Percentiles rank a stretch among this genome's conserved stretches.
phyloP scores from a whole-genome alignment of 139 green algal species.

The Trebouxia sp. region DNA sequence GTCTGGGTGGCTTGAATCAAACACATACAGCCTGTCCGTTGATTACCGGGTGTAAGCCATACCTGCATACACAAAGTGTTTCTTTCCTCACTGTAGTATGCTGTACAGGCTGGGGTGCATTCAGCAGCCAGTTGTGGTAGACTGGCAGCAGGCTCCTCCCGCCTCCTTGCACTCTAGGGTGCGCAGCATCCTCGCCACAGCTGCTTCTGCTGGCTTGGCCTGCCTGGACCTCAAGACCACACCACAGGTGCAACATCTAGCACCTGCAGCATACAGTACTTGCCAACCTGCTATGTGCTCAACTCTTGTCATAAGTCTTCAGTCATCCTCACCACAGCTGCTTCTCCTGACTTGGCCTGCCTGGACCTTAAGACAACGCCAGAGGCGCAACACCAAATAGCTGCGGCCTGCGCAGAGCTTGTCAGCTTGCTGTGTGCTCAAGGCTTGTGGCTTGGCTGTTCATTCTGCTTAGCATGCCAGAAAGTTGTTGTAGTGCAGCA shows the following conservation, averaged over 20 bases:
- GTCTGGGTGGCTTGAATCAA: no score
- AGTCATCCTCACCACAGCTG: conserved; percentile 6
- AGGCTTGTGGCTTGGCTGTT: no score
- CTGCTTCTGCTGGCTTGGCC: neutral
- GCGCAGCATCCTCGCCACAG: conserved; percentile 2
- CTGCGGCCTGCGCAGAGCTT: neutral
- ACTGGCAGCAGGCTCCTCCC: conserved; percentile 17
- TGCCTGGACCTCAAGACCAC: neutral
- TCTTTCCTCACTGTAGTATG: no score
- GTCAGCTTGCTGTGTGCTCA: no score
- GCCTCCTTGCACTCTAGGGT: neutral
- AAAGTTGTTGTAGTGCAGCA: no score
- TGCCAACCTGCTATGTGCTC: neutral
- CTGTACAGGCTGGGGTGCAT: neutral
- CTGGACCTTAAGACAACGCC: neutral
- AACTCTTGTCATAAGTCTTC: no score
- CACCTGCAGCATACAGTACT: neutral
- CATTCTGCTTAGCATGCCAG: no score
- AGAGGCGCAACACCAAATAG: neutral
- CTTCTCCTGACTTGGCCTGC: neutral
- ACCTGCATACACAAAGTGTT: no score
- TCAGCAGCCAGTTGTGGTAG: conserved; percentile 15
- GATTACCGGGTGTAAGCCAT: no score
- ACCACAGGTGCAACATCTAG: neutral
- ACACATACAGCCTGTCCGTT: no score